Evolutionary conservation across 306 rosid species (phyloP), one percentile per base, ranked within the genome.

Genomic region (Lathyrus aphaca): DNA sequence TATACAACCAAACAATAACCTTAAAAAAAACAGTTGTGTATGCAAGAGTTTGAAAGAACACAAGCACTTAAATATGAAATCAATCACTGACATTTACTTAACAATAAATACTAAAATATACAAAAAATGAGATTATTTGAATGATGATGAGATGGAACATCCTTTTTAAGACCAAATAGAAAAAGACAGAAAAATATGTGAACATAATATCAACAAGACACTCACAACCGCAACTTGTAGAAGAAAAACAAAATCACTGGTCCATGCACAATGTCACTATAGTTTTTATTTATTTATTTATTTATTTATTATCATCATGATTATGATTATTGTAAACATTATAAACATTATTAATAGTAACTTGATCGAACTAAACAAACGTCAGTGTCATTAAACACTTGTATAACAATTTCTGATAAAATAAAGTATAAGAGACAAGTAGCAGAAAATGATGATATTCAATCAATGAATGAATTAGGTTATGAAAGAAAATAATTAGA

Each of bases 161-260:
- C 74, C 75, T 42, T 40, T 16, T 29, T n/a, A 71, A 63, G 74
- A 90, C 77, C 80, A 77, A 76, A 64, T 29, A 87, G 72, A 76
- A 81, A 74, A 86, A 54, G 92, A 86, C 87, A 81, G 80, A 74
- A 75, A 75, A 68, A 64, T 66, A 82, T 56, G 73, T 77, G 81
- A 76, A 75, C 85, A 78, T 72, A 17, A 53, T 53, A 71, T 61
- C 56, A 58, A 27, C 54, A 64, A 76, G 80, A 48, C 85, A 77
- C 66, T 85, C 86, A 81, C 71, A 77, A 80, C 70, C 80, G 64
- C 97, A 94, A 90, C 87, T 94, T 90, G 96, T 30, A 68, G 42
- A 76, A 57, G 81, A 58, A 69, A 68, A 71, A 81, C 81, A 82
- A 83, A 42, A 59, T 65, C 65, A 21, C 72, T 80, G 94, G 96